Evolutionary conservation across 768 basidiomycete species (phyloP).

Genomic region (Sporobolomyces pararoseus): DNA sequence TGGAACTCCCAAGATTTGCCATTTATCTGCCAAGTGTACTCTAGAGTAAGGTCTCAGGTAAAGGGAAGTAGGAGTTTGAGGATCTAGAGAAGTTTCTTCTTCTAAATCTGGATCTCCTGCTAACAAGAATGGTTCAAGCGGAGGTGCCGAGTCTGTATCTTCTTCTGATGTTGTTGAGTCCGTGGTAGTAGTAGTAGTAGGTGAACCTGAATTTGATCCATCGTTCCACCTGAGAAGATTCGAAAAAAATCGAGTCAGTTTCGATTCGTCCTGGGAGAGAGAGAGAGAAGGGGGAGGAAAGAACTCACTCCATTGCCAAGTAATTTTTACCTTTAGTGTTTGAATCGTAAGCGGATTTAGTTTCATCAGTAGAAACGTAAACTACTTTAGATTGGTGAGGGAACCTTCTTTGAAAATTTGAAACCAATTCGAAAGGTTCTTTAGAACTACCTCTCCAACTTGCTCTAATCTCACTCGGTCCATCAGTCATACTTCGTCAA

Average conservation of each 20-base stretch:
- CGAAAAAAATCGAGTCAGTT: background rate
- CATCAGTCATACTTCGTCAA: background rate
- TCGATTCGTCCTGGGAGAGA: background rate
- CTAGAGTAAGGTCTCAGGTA: conserved; percentile 44
- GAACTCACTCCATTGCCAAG: conserved; percentile 41
- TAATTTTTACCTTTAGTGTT: conserved; percentile 26
- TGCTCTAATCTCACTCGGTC: conserved; percentile 11
- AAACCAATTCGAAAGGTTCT: conserved; percentile 24
- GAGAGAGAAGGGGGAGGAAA: background rate
- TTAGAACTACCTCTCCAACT: conserved; percentile 19
- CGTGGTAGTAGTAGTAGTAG: background rate
- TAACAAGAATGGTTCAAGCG: conserved; percentile 43
- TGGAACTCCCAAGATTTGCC: conserved; percentile 37
- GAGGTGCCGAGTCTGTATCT: background rate
- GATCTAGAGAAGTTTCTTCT: conserved; percentile 8
- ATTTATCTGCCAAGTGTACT: conserved; percentile 40
- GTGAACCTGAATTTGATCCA: conserved; percentile 26
- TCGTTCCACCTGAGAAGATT: conserved; percentile 37
- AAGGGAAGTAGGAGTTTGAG: conserved; percentile 8
- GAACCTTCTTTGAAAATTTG: conserved; percentile 7
- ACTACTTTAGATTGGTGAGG: conserved; percentile 43
- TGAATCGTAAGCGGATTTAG: conserved; percentile 12
- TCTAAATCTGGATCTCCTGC: conserved; percentile 43
- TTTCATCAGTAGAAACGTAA: conserved; percentile 40
- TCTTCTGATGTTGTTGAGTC: background rate